Evolutionary conservation across 1,284 basidiomycete species (phyloP).

Genomic region (Ustilago vetiveriae): DNA sequence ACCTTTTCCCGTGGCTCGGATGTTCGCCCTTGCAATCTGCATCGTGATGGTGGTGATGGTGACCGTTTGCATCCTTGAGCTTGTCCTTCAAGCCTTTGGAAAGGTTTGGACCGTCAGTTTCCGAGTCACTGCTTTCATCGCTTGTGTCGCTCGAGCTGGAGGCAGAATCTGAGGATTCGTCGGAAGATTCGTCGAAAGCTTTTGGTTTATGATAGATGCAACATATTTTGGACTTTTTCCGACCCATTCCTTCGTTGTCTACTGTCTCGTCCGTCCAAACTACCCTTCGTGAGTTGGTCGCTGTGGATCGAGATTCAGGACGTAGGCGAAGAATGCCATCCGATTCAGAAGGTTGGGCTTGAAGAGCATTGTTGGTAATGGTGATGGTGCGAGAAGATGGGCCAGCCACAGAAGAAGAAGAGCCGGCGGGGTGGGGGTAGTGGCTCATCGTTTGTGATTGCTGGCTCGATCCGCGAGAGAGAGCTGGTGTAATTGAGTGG

Average conservation of each 20-base stretch:
- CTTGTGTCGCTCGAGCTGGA: background rate
- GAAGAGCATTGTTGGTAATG: background rate
- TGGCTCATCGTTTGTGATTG: background rate
- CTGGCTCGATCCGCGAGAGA: background rate
- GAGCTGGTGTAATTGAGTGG: background rate
- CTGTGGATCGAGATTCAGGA: background rate
- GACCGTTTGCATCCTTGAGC: conserved; percentile 2
- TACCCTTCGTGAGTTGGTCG: conserved; percentile 22
- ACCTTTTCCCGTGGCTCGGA: background rate
- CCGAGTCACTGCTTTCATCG: background rate
- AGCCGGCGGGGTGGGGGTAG: too few species aligned
- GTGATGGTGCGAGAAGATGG: too few species aligned
- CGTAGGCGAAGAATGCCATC: conserved; percentile 24
- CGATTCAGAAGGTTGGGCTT: background rate
- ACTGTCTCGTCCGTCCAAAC: conserved; percentile 61
- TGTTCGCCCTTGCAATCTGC: background rate
- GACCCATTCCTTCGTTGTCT: conserved; percentile 61
- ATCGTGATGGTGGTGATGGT: conserved; percentile 1
- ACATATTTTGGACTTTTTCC: conserved; percentile 64
- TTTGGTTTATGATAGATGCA: conserved; percentile 65
- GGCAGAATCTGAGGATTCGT: conserved; percentile 24
- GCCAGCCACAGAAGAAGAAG: conserved; percentile 4
- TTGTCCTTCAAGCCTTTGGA: conserved; percentile 8
- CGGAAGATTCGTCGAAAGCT: conserved; percentile 60
- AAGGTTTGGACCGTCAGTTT: conserved; percentile 2